These are phyloP conservation scores for Xerocomellus amylosporus DNA, from an alignment of 768 basidiomycete species.

Conservation along the genomic window DNA sequence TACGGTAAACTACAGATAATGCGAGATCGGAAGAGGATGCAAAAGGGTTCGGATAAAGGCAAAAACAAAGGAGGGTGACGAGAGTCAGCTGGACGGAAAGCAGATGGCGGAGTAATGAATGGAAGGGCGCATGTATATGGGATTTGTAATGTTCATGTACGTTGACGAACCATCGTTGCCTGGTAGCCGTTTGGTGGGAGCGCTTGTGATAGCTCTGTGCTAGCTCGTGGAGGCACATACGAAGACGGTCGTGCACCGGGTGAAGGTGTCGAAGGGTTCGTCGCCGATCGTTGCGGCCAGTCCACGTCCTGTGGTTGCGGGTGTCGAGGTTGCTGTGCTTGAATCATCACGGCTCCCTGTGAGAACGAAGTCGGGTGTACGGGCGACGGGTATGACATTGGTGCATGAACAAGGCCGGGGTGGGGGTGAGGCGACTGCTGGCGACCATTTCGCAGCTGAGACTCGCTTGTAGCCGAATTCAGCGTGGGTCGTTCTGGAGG, in stretches of 20 bases:
- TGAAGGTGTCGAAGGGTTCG: constrained; percentile 31
- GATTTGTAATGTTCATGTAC: constrained; percentile 37
- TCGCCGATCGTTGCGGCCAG: constrained; percentile 40
- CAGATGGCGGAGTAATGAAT: constrained; percentile 22
- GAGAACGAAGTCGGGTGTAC: constrained; percentile 45
- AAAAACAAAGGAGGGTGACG: constrained; percentile 25
- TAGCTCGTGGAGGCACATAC: constrained; percentile 45
- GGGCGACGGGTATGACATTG: constrained; percentile 45
- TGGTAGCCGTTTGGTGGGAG: constrained; percentile 46
- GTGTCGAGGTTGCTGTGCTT: constrained; percentile 40
- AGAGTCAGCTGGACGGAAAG: constrained; percentile 28
- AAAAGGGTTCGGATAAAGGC: constrained; percentile 22
- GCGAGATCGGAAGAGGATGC: constrained; percentile 40
- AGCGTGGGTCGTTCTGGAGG: constrained; percentile 49
- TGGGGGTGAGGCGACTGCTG: constrained; percentile 41
- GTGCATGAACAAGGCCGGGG: constrained; percentile 39
- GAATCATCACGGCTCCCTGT: constrained; percentile 43
- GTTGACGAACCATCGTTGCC: constrained; percentile 47
- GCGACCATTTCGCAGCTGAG: constrained; percentile 38
- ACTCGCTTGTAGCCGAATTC: constrained; percentile 38
- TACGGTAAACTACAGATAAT: constrained; percentile 64
- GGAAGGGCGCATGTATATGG: constrained; percentile 1
- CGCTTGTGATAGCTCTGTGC: constrained; percentile 41
- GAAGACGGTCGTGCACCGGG: constrained; percentile 51
- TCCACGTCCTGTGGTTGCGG: constrained; percentile 47